These are phyloP conservation scores for Fusarium citri DNA, from an alignment of 2,329 filamentous ascomycete genomes.

Conservation along the genomic window DNA sequence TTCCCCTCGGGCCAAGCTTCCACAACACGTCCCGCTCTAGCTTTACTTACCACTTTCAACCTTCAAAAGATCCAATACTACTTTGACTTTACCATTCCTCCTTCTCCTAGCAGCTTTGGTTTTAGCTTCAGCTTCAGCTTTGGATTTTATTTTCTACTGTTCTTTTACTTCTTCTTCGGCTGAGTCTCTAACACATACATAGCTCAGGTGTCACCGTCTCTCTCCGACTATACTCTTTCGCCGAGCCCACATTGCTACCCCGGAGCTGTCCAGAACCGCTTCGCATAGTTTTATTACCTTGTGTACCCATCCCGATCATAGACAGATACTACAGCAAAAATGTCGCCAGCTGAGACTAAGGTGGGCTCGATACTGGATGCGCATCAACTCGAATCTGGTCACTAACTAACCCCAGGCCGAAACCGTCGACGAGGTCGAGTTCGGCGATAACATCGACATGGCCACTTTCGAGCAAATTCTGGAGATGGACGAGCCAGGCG, in stretches of 20 bases:
- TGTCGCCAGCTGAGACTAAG: slow-evolving; percentile 51
- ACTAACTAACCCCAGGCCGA: slow-evolving; percentile 51
- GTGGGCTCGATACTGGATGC: slow-evolving; percentile 41
- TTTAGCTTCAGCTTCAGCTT: slow-evolving; percentile 10
- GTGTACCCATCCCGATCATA: slow-evolving; percentile 21
- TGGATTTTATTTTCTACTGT: slow-evolving; percentile 11
- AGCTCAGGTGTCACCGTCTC: slow-evolving; percentile 19
- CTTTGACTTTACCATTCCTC: not conserved
- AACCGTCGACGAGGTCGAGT: slow-evolving; percentile 63
- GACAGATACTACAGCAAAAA: slow-evolving; percentile 36
- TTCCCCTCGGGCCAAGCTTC: slow-evolving; percentile 14
- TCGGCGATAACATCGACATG: slow-evolving; percentile 81
- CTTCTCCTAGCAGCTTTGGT: slow-evolving; percentile 13
- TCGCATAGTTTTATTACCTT: slow-evolving; percentile 9
- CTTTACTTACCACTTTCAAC: slow-evolving; percentile 26
- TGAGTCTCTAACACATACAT: slow-evolving; percentile 22
- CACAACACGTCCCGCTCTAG: slow-evolving; percentile 17
- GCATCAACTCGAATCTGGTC: not conserved
- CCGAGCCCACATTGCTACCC: slow-evolving; percentile 24
- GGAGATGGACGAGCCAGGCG: slow-evolving; percentile 95
- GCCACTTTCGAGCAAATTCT: slow-evolving; percentile 93
- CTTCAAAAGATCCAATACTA: slow-evolving; percentile 10
- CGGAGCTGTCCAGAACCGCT: slow-evolving; percentile 20
- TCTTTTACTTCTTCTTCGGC: slow-evolving; percentile 5
- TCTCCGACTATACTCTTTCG: slow-evolving; percentile 13